These are phyloP conservation scores for Artemisia argyi DNA, from an alignment of 129 eudicot genomes.

Conservation along the genomic window DNA sequence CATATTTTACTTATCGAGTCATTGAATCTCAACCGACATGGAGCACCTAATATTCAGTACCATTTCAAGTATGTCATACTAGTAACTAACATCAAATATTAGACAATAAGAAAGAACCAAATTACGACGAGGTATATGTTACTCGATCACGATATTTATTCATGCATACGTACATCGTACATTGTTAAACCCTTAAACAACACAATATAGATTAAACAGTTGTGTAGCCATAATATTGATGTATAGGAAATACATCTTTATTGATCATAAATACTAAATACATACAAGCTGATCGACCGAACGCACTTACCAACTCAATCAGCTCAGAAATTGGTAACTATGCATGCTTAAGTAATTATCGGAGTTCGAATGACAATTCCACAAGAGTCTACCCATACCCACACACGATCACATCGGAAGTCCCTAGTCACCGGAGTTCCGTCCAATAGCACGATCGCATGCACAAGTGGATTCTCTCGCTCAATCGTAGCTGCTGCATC, in stretches of 20 bases:
- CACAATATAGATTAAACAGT: neutral
- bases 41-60: no score
- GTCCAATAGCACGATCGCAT: conserved; percentile 49
- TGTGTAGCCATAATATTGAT: neutral
- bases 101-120: no score
- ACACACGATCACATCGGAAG: conserved; percentile 49
- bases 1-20: no score
- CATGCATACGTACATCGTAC: neutral
- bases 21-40: no score
- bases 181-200: neutral
- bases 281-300: neutral
- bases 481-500: conserved; percentile 40
- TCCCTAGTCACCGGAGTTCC: conserved; percentile 38
- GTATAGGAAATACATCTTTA: neutral
- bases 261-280: neutral
- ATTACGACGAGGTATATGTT: neutral
- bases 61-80: no score
- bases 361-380: conserved; percentile 43
- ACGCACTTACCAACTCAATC: no score
- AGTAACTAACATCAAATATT: no score
- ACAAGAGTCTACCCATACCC: conserved; percentile 48
- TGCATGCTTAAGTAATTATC: conserved; percentile 19
- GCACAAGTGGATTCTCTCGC: conserved; percentile 43
- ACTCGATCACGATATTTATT: neutral
- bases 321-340: no score